Base-by-base conservation (phyloP, 176 grass and related monocot species). In the Saccharum spontaneum region DNA sequence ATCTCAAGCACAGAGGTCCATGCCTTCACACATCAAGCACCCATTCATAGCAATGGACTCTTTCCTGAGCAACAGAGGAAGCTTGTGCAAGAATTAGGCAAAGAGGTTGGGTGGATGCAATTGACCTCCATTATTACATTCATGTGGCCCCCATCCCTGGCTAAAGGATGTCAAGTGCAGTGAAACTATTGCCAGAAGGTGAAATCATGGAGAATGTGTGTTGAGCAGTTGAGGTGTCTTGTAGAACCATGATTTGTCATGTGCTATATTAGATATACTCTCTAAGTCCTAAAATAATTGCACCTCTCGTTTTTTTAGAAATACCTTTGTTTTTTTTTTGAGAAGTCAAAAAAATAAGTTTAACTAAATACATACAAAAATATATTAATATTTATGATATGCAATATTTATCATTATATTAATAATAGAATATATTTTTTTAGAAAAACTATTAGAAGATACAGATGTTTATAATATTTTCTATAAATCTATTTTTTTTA, bases 21-120 rank as follows among this genome's bases (percentile, higher is more conserved):
- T 82, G 67, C 75, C 79, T 82, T 64, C 26, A 39, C 63, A 77
- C 72, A 87, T 87, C 86, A 87, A 33, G 73, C 50, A 62, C 39
- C 64, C 64, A 77, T 83, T 77, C 15, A 54, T 48, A 69, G 79
- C 86, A 82, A 83, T 62, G 72, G 20, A 26, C 14, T 77, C 64
- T 67, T 88, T 77, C 55, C 86, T 63, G 39, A 50, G 79, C 72
- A 76, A 49, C 61, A 55, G 20, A 10, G 79, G 37, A 70, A 71
- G 17, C 54, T 70, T 77, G 28, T 48, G 55, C 73, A 62, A 60
- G 79, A 82, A 83, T 71, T 38, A n/a, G 73, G 79, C 38, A 83
- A 77, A 40, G 48, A 39, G 50, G 73, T 63, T 88, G 79, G 79
- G 79, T 77, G 73, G 23, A 77, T 70, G 28, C 73, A 83, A 70